Conservation (phyloP, 805 yeast species). For the Wickerhamiella sergipiensis region DNA sequence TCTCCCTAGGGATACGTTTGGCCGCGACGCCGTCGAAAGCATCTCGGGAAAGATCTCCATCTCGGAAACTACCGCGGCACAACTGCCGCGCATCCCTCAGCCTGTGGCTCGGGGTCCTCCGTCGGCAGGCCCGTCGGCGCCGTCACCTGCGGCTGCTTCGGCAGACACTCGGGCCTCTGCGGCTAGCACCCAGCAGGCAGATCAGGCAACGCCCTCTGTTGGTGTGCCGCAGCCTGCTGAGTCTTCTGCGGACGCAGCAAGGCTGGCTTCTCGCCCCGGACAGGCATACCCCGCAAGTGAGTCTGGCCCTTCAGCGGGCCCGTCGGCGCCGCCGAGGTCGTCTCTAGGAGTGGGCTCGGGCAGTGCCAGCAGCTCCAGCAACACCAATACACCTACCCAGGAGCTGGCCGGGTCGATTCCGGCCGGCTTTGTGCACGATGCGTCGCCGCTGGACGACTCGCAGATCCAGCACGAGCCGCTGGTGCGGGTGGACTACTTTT, state of each 20-base stretch:
- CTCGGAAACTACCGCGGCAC: background rate
- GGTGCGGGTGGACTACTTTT: conserved; percentile 84
- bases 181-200: background rate
- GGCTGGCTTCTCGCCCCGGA: too few species aligned
- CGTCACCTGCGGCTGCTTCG: background rate
- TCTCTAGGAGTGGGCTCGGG: background rate
- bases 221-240: too few species aligned
- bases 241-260: too few species aligned
- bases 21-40: conserved; percentile 9
- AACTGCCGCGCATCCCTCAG: background rate
- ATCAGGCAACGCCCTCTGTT: background rate
- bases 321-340: background rate
- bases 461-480: conserved; percentile 58
- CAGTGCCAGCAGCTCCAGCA: background rate
- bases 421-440: background rate
- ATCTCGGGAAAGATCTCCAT: conserved; percentile 4
- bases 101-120: background rate
- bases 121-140: background rate
- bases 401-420: background rate
- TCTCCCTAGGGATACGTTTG: conserved; percentile 2
- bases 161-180: background rate
- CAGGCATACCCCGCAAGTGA: background rate
- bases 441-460: conserved; percentile 13
- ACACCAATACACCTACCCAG: background rate
- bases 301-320: background rate